Conservation (phyloP, 1,139 yeast genomes). For the Blastobotrys elegans region DNA sequence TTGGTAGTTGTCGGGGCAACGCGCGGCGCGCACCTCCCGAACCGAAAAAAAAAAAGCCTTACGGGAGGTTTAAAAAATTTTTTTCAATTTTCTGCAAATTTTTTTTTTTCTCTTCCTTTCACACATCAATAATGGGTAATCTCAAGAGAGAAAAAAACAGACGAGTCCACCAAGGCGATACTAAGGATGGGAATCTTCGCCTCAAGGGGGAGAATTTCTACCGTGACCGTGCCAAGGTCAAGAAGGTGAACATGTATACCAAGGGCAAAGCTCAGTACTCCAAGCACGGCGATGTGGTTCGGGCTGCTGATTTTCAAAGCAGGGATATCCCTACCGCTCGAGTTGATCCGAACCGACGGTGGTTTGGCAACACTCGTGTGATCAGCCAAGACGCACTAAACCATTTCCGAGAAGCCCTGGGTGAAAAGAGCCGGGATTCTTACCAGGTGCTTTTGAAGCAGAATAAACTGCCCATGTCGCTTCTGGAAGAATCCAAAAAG, state of each 20-base stretch:
- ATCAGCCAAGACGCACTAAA: slow-evolving; percentile 94
- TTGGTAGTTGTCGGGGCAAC: not conserved
- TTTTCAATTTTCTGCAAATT: too few species aligned
- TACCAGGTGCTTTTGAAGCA: slow-evolving; percentile 84
- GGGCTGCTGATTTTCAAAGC: slow-evolving; percentile 85
- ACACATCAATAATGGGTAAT: slow-evolving; percentile 61
- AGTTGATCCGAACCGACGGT: slow-evolving; percentile 91
- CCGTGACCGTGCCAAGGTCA: slow-evolving; percentile 85
- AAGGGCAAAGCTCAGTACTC: slow-evolving; percentile 84
- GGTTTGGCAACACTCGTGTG: slow-evolving; percentile 98
- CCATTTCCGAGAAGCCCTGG: slow-evolving; percentile 92
- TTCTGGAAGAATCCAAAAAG: slow-evolving; percentile 70
- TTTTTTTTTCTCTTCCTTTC: slow-evolving; percentile 5
- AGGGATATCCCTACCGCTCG: slow-evolving; percentile 87
- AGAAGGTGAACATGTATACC: slow-evolving; percentile 87
- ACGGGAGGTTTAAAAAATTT: not conserved
- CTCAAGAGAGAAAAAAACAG: slow-evolving; percentile 88
- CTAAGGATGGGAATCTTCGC: slow-evolving; percentile 84
- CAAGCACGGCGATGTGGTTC: slow-evolving; percentile 78
- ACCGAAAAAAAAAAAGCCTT: not conserved
- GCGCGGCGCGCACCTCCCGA: not conserved
- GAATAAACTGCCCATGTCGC: slow-evolving; percentile 93
- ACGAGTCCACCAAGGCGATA: slow-evolving; percentile 74
- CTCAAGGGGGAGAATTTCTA: slow-evolving; percentile 97
- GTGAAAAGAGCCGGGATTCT: slow-evolving; percentile 78